Percentiles rank a stretch among this genome's conserved stretches.
These are phyloP conservation scores for Fraxinus sp. DNA, from an alignment of 305 asterid genomes.

Conservation along the genomic window DNA sequence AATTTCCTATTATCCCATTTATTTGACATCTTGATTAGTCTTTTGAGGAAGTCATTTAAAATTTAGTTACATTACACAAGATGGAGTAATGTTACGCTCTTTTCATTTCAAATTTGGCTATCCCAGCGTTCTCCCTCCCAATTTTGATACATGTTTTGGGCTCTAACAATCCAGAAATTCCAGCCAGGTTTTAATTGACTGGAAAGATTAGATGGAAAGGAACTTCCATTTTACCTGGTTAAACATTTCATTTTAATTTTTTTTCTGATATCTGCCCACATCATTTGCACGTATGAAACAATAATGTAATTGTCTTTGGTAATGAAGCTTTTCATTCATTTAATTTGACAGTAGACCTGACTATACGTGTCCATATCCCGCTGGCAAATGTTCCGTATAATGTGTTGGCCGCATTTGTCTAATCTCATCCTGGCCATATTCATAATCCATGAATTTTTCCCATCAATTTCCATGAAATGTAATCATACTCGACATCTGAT, in stretches of 20 bases:
- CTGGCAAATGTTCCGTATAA: neutral
- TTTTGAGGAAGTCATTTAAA: neutral
- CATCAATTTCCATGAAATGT: neutral
- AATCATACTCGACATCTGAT: slow-evolving; percentile 24
- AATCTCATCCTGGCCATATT: neutral
- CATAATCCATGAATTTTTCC: neutral
- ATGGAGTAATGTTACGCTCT: neutral
- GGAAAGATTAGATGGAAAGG: neutral
- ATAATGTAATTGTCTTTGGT: neutral
- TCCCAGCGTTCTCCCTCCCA: neutral
- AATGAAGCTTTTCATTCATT: neutral
- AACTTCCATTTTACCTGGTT: neutral
- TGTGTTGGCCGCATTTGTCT: neutral
- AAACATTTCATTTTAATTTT: neutral
- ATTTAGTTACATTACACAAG: neutral
- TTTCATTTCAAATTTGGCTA: neutral
- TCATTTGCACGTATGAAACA: neutral
- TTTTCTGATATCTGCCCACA: neutral
- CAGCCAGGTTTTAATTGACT: neutral
- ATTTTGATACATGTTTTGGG: neutral
- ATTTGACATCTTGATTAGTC: neutral
- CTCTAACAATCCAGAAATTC: neutral
- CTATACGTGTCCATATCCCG: neutral
- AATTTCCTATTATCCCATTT: neutral
- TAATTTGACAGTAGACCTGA: neutral